A percentile compares a stretch with the other conserved stretches of the same genome.
phyloP scores from a whole-genome alignment of 441 rosid genomes.

The Corymbia citriodora region DNA sequence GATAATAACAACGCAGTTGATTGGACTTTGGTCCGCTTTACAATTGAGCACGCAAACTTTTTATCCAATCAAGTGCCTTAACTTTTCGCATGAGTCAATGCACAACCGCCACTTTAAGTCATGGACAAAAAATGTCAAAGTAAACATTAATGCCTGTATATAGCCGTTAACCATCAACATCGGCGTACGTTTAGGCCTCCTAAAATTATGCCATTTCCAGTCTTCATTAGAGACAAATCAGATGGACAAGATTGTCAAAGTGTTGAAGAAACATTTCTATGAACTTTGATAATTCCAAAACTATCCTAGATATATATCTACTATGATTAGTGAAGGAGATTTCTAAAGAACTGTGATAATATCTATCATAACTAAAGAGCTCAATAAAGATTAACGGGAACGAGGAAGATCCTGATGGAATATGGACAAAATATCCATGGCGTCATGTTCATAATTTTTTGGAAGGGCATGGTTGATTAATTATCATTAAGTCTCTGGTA shows the following conservation, averaged over 20 bases:
- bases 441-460: neutral
- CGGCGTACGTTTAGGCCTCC: neutral
- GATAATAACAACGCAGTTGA: neutral
- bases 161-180: neutral
- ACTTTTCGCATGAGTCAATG: neutral
- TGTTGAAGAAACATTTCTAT: neutral
- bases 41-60: neutral
- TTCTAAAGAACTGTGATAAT: neutral
- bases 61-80: neutral
- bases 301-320: neutral
- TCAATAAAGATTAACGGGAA: neutral
- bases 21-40: neutral
- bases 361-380: neutral
- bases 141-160: neutral
- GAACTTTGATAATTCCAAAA: no score
- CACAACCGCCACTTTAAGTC: neutral
- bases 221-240: neutral
- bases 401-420: neutral
- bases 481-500: neutral
- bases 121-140: neutral
- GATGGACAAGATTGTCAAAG: neutral
- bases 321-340: neutral
- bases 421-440: neutral
- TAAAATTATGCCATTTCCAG: neutral
- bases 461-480: neutral